Percentiles rank a stretch among this genome's conserved stretches.
phyloP scores from a whole-genome alignment of 352 stramenopile genomes.

The Globisporangium cederbergense region DNA sequence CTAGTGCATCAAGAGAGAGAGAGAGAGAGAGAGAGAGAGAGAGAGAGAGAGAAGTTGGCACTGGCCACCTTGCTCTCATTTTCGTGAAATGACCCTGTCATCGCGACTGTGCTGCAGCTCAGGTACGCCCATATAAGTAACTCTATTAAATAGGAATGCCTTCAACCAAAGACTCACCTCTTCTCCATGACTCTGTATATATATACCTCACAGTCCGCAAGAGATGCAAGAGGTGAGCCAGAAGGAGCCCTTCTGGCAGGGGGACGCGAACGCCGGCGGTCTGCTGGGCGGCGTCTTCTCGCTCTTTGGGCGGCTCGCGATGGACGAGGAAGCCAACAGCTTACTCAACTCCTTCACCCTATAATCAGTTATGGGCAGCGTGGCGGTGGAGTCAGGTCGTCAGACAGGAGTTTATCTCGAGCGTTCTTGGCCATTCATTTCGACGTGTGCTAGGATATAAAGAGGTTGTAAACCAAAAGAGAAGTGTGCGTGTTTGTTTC shows the following conservation, averaged over 20 bases:
- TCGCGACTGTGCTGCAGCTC: slow-evolving; percentile 70
- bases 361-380: no score
- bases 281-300: slow-evolving; percentile 74
- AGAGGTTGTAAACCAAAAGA: no score
- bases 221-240: slow-evolving; percentile 62
- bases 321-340: slow-evolving; percentile 44
- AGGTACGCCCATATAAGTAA: slow-evolving; percentile 25
- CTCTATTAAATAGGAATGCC: background rate
- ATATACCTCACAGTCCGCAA: slow-evolving; percentile 28
- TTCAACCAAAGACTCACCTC: background rate
- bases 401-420: no score
- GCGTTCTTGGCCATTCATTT: no score
- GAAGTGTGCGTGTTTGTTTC: no score
- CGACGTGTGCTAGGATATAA: no score
- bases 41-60: no score
- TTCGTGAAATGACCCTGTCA: no score
- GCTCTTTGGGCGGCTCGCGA: slow-evolving; percentile 58
- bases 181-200: background rate
- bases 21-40: no score
- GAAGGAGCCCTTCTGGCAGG: slow-evolving; percentile 32
- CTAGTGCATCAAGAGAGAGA: no score
- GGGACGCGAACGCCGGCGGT: slow-evolving; percentile 28
- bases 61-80: no score
- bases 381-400: no score
- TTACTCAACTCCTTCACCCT: slow-evolving; percentile 66